A percentile compares a stretch with the other conserved stretches of the same genome.
These are phyloP conservation scores for Xanthoparmelia taractica DNA, from an alignment of 495 filamentous ascomycete genomes.

Conservation along the genomic window DNA sequence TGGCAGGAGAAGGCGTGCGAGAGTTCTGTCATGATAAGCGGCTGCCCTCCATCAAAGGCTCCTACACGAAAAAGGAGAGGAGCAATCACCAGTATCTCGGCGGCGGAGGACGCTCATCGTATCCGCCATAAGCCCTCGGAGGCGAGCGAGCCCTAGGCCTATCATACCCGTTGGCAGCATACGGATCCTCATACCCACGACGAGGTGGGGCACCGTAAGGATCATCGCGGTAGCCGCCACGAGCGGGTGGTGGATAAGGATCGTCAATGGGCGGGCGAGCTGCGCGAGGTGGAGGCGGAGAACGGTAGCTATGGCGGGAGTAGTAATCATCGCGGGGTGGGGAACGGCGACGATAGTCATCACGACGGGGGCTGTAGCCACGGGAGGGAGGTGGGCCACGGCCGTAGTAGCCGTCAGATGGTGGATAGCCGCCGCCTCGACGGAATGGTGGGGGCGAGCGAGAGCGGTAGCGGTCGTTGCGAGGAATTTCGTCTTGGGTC, in stretches of 20 bases:
- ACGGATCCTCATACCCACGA: slow-evolving; percentile 47
- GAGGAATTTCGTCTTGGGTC: slow-evolving; percentile 61
- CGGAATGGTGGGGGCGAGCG: slow-evolving; percentile 72
- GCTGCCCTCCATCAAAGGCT: slow-evolving; percentile 13
- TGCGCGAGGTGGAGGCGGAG: slow-evolving; percentile 53
- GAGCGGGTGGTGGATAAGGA: slow-evolving; percentile 57
- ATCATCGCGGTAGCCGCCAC: slow-evolving; percentile 35
- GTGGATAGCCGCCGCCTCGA: slow-evolving; percentile 46
- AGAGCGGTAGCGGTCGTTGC: slow-evolving; percentile 54
- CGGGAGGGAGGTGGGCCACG: slow-evolving; percentile 62
- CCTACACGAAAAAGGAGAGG: slow-evolving; percentile 16
- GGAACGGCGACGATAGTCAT: slow-evolving; percentile 80
- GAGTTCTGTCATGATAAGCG: slow-evolving; percentile 21
- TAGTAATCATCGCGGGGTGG: slow-evolving; percentile 81
- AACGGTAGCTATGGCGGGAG: slow-evolving; percentile 57
- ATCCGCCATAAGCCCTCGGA: slow-evolving; percentile 27
- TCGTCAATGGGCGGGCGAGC: slow-evolving; percentile 65
- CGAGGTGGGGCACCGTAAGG: slow-evolving; percentile 32
- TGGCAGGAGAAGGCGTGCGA: slow-evolving; percentile 9
- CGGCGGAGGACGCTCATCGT: slow-evolving; percentile 24
- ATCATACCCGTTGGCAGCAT: slow-evolving; percentile 31
- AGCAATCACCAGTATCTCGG: slow-evolving; percentile 29
- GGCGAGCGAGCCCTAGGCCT: slow-evolving; percentile 19
- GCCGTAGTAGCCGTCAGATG: slow-evolving; percentile 50
- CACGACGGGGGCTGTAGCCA: slow-evolving; percentile 64